Evolutionary conservation across 352 stramenopile genomes (phyloP).

Genomic region (Phytopythium vexans): DNA sequence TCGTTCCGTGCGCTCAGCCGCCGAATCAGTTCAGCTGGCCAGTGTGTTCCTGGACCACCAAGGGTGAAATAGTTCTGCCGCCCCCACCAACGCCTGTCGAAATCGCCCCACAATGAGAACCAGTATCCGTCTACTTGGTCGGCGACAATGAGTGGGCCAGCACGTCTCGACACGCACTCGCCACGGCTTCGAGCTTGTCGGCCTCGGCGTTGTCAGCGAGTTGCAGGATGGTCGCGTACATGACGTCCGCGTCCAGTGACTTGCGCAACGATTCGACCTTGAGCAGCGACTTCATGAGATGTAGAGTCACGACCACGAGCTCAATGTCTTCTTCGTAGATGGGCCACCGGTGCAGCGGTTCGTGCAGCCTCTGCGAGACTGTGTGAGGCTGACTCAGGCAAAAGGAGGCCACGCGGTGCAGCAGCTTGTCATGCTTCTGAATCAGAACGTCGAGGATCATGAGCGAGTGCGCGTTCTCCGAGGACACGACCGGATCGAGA

Average conservation of each 20-base stretch:
- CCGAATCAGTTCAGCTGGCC: conserved; percentile 41
- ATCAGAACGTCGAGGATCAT: conserved; percentile 40
- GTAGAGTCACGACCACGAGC: conserved; percentile 43
- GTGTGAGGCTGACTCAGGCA: conserved; percentile 32
- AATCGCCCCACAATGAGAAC: not conserved
- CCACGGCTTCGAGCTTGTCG: conserved; percentile 43
- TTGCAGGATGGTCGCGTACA: conserved; percentile 46
- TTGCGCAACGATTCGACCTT: conserved; percentile 25
- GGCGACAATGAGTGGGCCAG: conserved; percentile 6
- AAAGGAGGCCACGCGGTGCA: conserved; percentile 33
- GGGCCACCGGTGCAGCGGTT: conserved; percentile 48
- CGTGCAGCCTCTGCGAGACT: conserved; percentile 38
- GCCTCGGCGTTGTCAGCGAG: conserved; percentile 39
- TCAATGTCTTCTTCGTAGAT: conserved; percentile 69
- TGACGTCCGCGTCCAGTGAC: conserved; percentile 34
- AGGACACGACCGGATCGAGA: conserved; percentile 40
- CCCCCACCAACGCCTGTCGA: not conserved
- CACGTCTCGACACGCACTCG: conserved; percentile 31
- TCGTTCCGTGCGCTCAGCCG: conserved; percentile 16
- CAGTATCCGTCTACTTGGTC: not conserved
- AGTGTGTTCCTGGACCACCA: conserved; percentile 42
- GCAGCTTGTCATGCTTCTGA: conserved; percentile 22
- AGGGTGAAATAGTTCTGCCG: conserved; percentile 20
- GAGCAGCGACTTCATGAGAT: conserved; percentile 38
- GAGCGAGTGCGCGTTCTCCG: conserved; percentile 45